A percentile compares a stretch with the other conserved stretches of the same genome.
These are phyloP conservation scores for Trichoderma endophyticum DNA, from an alignment of 2,329 filamentous ascomycete species.

Conservation along the genomic window DNA sequence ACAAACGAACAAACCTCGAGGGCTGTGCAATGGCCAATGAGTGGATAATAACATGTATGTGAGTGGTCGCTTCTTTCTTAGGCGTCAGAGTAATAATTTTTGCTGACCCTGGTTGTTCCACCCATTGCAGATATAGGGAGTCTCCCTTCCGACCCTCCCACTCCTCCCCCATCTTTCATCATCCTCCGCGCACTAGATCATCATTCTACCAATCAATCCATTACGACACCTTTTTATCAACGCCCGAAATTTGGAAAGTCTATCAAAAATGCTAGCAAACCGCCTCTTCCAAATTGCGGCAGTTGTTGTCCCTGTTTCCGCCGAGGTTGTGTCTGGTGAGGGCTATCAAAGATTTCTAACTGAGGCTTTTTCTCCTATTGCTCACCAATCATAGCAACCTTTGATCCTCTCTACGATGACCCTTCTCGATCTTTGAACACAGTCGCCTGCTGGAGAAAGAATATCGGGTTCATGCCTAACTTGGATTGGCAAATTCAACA, in stretches of 20 bases:
- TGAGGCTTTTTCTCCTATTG: background rate
- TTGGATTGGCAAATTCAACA: constrained; percentile 4
- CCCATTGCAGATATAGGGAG: background rate
- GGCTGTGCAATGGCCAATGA: background rate
- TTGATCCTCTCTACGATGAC: background rate
- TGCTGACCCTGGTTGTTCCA: background rate
- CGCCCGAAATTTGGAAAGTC: background rate
- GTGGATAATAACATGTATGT: background rate
- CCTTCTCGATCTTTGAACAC: background rate
- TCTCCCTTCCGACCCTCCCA: background rate
- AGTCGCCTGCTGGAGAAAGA: constrained; percentile 6
- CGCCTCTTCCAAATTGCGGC: background rate
- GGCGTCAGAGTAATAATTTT: background rate
- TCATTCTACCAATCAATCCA: background rate
- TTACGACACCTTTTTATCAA: background rate
- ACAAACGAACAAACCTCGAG: background rate
- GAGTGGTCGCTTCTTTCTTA: background rate
- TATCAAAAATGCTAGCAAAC: background rate
- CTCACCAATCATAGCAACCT: background rate
- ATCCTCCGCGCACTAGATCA: too few species aligned
- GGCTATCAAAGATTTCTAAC: background rate
- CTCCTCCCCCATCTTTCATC: background rate
- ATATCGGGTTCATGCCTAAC: background rate
- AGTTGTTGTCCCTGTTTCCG: background rate
- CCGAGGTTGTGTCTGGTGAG: background rate